Conservation (phyloP, 169 alveolate species). For the Plasmodium cynomolgi region DNA sequence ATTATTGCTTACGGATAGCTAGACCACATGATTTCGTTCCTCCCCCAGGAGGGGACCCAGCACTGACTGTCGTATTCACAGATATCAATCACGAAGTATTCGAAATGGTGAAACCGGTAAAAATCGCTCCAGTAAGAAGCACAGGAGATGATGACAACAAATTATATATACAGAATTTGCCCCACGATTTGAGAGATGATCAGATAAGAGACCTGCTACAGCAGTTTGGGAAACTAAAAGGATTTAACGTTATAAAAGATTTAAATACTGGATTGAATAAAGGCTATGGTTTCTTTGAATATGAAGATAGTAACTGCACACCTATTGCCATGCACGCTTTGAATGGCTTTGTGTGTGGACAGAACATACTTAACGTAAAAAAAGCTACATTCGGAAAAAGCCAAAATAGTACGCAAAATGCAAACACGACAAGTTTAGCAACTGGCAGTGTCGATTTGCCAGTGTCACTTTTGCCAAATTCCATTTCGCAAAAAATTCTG, state of each 20-base stretch:
- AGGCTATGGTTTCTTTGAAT: slow-evolving; percentile 91
- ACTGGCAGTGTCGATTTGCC: slow-evolving; percentile 81
- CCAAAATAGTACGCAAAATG: slow-evolving; percentile 69
- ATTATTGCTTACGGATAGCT: slow-evolving; percentile 81
- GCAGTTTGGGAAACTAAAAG: slow-evolving; percentile 86
- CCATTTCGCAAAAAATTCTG: slow-evolving; percentile 87
- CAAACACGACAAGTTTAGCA: slow-evolving; percentile 27
- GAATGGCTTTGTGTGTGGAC: slow-evolving; percentile 83
- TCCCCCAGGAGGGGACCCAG: slow-evolving; percentile 87
- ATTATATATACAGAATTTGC: slow-evolving; percentile 88
- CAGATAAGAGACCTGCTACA: slow-evolving; percentile 84
- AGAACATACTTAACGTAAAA: slow-evolving; percentile 79
- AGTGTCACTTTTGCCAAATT: slow-evolving; percentile 87
- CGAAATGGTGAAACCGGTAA: slow-evolving; percentile 62
- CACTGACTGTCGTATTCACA: slow-evolving; percentile 77
- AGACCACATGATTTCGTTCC: slow-evolving; percentile 89
- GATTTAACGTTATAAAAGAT: slow-evolving; percentile 85
- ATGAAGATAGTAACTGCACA: slow-evolving; percentile 87
- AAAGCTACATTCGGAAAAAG: slow-evolving; percentile 75
- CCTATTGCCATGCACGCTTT: slow-evolving; percentile 87
- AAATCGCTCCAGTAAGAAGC: slow-evolving; percentile 19
- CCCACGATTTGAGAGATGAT: slow-evolving; percentile 87
- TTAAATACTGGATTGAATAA: slow-evolving; percentile 86
- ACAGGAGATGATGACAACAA: slow-evolving; percentile 78
- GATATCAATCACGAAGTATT: slow-evolving; percentile 73